Base-by-base conservation (phyloP, 2,329 filamentous ascomycete genomes). In the Torrubiella hemipterigena region DNA sequence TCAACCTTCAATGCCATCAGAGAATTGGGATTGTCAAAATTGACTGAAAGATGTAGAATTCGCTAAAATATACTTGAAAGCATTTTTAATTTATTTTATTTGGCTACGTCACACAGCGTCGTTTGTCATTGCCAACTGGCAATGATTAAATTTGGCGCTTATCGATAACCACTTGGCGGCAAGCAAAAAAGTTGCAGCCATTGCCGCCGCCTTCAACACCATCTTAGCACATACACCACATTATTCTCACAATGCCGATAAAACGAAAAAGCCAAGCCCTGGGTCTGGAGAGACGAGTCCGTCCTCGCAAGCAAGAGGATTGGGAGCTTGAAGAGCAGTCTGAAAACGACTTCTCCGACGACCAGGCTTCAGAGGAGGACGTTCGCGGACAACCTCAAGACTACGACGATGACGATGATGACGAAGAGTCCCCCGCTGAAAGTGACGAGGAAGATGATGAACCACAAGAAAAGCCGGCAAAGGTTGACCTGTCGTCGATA, bases 401-500 rank as follows among this genome's bases (percentile, higher is more conserved):
- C 22, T 29, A 25, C 17, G 51, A 52, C 15, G 44, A 39, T 10
- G 45, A 47, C 22, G 12, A 11, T 14, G 14, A 24, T 11, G 6
- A 5, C 22, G 22, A 24, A 24, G 10, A 27, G 15, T 23, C 17
- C 13, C 3, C 7, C 18, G 7, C 17, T 17, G 14, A 51, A 44
- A 38, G 42, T 1, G 48, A 49, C 29, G 33, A 31, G 21, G 48
- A 55, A 11, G 52, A 51, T 14, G 53, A 61, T 15, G 36, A 34
- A 13, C 32, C 37, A 17, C 46, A 11, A 5, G 12, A 24, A 14
- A n/a, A n/a, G n/a, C n/a, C n/a, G n/a, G 6, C 58, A 6, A 54
- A 52, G 13, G 51, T 67, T 34, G 63, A 68, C 36, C 56, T 66
- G 27, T 61, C 71, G 7, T 63, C 67, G 38, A 74, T 95, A 41